Base-by-base conservation (phyloP, 805 yeast species). In the Candida dendrica region DNA sequence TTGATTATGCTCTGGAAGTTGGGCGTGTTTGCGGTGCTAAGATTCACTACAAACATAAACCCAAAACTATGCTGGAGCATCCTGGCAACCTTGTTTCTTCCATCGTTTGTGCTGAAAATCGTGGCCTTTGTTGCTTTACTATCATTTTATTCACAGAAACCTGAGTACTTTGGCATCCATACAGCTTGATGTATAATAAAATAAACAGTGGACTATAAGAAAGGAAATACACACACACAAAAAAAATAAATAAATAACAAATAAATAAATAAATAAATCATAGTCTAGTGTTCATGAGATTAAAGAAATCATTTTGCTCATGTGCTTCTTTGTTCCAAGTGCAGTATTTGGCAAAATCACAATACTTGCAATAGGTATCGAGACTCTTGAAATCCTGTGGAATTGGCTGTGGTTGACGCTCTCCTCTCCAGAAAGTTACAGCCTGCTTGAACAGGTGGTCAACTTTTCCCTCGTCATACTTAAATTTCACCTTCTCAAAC, bases 391-490 rank as follows among this genome's bases (percentile, higher is more conserved):
- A 41, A 1, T 65, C 66, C 14, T 58, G 62, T 8, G 55, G 51
- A 4, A 74, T 66, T 6, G 70, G 71, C 26, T 50, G 52, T 1
- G 86, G 84, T 3, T 55, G 56, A 37, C 84, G 60, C 27, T 59
- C 50, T 0, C 89, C 89, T 49, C 66, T 64, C 89, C 89, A 83
- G 47, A 79, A 74, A 19, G 53, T 52, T 40, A 73, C 48, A 3
- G 78, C 65, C 10, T 56, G 48, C 0, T 47, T 36, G 2, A 73
- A 55, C 7, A 63, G 55, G 3, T 47, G 30, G 1, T 60, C 46
- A 3, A 76, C 51, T 11, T 46, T 51, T 0, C 47, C 39, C 5
- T 54, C 50, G 38, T 69, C 63, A 50, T 67, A 78, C 3, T 56
- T 43, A 41, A 73, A 74, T 8, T 53, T 37, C 0, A 66, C 53